Evolutionary conservation across 1,139 yeast genomes (phyloP).

Genomic region (Hansenula lynferdii): DNA sequence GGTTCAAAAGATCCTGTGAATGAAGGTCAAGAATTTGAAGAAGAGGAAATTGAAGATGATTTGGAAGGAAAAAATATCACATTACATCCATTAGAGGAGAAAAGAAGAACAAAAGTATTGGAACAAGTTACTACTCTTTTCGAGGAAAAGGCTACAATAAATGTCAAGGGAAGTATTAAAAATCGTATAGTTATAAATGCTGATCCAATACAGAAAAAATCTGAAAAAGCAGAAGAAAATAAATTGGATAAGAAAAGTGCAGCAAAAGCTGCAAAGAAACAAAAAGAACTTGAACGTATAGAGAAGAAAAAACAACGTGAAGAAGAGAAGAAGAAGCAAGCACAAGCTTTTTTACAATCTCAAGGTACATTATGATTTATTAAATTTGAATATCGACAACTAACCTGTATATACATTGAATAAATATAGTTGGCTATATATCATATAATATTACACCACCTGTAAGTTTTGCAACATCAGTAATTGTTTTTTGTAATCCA

Average conservation of each 20-base stretch:
- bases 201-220: conserved; percentile 21
- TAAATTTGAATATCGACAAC: no score
- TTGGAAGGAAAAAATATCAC: no score
- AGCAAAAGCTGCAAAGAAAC: conserved; percentile 17
- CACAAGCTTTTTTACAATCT: no score
- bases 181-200: conserved; percentile 24
- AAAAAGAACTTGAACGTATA: conserved; percentile 17
- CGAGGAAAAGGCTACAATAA: conserved; percentile 27
- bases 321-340: no score
- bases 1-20: not conserved
- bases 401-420: no score
- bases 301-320: conserved; percentile 19
- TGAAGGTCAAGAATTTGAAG: not conserved
- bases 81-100: conserved; percentile 14
- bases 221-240: conserved; percentile 17
- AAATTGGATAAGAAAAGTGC: conserved; percentile 9
- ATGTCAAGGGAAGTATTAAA: conserved; percentile 26
- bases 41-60: no score
- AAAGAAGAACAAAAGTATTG: conserved; percentile 23
- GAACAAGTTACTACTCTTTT: conserved; percentile 28
- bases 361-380: no score
- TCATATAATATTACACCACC: conserved; percentile 23
- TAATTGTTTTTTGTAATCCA: conserved; percentile 26
- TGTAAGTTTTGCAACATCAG: conserved; percentile 15
- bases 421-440: not conserved